Percentiles rank a stretch among this genome's conserved stretches.
phyloP scores from a whole-genome alignment of 441 rosid species.

The Erodium texanum region DNA sequence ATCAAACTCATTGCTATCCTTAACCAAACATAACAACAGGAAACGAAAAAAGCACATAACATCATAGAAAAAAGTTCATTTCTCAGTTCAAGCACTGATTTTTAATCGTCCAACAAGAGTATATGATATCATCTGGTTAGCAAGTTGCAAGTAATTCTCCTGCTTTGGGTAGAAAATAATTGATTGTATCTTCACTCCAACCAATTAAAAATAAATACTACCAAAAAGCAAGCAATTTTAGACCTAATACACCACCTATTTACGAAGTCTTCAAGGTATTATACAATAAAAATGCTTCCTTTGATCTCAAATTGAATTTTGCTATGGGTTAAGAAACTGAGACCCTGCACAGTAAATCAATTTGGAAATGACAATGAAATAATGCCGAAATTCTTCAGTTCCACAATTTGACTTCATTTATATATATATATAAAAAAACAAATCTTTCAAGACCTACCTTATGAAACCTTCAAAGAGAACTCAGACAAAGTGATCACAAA shows the following conservation, averaged over 20 bases:
- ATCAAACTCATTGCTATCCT: background rate
- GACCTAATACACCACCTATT: background rate
- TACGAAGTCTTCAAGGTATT: background rate
- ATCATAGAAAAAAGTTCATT: background rate
- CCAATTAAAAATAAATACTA: background rate
- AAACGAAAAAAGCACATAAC: background rate
- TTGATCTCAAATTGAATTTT: background rate
- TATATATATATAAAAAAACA: background rate
- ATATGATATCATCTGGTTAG: background rate
- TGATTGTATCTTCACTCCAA: background rate
- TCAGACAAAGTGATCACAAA: background rate
- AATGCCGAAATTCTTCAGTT: background rate
- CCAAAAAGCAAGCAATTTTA: background rate
- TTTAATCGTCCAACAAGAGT: background rate
- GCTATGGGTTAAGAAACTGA: background rate
- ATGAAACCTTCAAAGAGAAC: background rate
- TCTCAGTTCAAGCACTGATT: background rate
- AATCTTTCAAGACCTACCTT: background rate
- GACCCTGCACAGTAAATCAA: background rate
- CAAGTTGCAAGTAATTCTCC: slow-evolving; percentile 2
- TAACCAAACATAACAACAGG: background rate
- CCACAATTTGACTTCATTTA: background rate
- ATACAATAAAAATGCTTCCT: background rate
- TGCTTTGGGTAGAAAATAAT: background rate
- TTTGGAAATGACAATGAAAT: background rate